A percentile compares a stretch with the other conserved stretches of the same genome.
Conservation (phyloP, 768 basidiomycete genomes). For the Hemileccinum impolitum region DNA sequence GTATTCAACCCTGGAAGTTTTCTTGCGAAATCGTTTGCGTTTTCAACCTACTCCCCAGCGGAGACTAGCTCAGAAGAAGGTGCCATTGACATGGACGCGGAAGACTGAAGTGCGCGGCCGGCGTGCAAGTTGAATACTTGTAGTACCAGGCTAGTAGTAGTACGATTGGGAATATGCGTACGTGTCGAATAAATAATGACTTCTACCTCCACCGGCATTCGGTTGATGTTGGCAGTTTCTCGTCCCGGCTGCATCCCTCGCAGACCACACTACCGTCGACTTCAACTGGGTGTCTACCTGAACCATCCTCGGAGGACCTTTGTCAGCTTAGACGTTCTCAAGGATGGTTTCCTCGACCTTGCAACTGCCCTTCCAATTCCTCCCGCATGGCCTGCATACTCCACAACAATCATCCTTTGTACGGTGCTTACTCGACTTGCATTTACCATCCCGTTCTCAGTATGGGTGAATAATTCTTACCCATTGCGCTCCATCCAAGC, state of each 20-base stretch:
- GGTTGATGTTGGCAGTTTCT: constrained; percentile 24
- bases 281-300: not conserved
- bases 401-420: constrained; percentile 69
- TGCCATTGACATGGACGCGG: constrained; percentile 39
- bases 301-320: constrained; percentile 18
- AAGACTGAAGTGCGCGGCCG: constrained; percentile 29
- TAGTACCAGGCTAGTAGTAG: no score
- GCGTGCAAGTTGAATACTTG: no score
- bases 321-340: constrained; percentile 33
- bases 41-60: constrained; percentile 89
- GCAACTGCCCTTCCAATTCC: constrained; percentile 74
- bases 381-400: constrained; percentile 63
- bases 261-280: constrained; percentile 5
- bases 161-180: no score
- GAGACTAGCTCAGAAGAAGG: constrained; percentile 82
- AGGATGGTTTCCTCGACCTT: constrained; percentile 72
- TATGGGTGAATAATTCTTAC: constrained; percentile 55
- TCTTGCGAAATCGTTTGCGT: constrained; percentile 74
- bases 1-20: constrained; percentile 98
- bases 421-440: constrained; percentile 59
- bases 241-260: constrained; percentile 11
- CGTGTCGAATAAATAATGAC: not conserved
- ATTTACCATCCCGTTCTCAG: constrained; percentile 61
- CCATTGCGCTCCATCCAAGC: not conserved
- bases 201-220: not conserved